Base-by-base conservation (phyloP, 495 filamentous ascomycete genomes). In the Hyphodiscus hymeniophilus region DNA sequence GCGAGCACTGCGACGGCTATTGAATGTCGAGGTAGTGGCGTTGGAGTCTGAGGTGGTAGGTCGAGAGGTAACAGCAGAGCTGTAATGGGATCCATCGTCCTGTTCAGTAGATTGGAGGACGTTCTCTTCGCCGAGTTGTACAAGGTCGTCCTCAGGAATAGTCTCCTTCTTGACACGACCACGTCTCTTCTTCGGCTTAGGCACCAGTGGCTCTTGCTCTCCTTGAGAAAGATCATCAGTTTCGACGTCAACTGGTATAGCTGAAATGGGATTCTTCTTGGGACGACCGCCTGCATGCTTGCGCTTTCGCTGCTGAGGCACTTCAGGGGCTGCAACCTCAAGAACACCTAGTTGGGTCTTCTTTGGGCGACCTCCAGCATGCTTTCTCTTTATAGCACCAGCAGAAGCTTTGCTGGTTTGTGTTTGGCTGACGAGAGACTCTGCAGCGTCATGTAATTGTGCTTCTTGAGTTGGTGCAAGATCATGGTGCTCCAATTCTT, bases 41-140 rank as follows among this genome's bases (percentile, higher is more conserved):
- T 23, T 18, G 18, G 40, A 40, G 2, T 34, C 44, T n/a, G 46
- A 45, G 34, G 42, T 44, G 10, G 49, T 48, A 4, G 44, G 35
- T 28, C 40, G 31, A 18, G 54, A 45, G 11, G 45, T 40, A 11
- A 20, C 18, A 7, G 44, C 80, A 72, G 4, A 89, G 70, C 13
- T 69, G 69, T 11, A 77, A 56, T 55, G 73, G 85, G 54, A 89
- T 80, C 62, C 21, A 48, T 58, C 35, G 62, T 66, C 39, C 15
- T 39, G 17, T 20, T 57, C 54, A 4, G 51, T 42, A 8, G 61
- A 55, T 21, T 30, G 44, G 13, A 52, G 21, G 21, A 52, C 32
- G 1, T 50, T 31, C 8, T 56, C 60, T 3, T 52, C 44, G 5
- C 55, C 59, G 10, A 58, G 54, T 7, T 63, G 61, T 16, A 35